Base-by-base conservation (phyloP, 2,329 filamentous ascomycete species). In the Thelonectria blattea region DNA sequence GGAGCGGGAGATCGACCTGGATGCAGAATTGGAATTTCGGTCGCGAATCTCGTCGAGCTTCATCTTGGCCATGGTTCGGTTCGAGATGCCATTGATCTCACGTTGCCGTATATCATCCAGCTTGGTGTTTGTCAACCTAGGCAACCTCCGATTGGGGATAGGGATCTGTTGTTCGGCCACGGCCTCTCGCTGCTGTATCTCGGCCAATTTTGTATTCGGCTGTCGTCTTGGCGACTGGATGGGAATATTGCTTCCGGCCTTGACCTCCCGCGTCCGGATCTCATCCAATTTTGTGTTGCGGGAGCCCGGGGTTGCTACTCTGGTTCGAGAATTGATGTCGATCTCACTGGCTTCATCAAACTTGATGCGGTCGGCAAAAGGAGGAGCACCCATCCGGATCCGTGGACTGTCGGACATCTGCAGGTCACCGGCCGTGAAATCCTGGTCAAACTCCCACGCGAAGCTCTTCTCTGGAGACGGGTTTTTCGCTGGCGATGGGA, bases 371-470 rank as follows among this genome's bases (percentile, higher is more conserved):
- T 72, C 71, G 11, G 70, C 75, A 56, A 77, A 77, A 1, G 74
- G 78, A 30, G 74, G 71, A 30, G 73, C 71, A 24, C 66, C 72
- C 20, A 79, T 72, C 27, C 71, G 75, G 52, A 86, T 78, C 32
- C 82, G 80, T n/a, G 84, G 84, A 62, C 84, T 87, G 63, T 82
- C 77, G 0, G 85, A 87, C 34, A 83, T 69, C 58, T 86, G 83
- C 41, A 86, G 60, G 59, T 86, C 84, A 43, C 80, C 78, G 11
- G 80, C 84, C 1, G 85, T 86, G 64, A 87, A 86, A 56, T 87
- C 85, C 5, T 81, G 79, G 34, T 87, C 84, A 7, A 85, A 72
- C 57, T 86, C 75, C 84, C 84, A 87, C 8, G 79, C 81, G 58
- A 80, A 83, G 65, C 79, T 82, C 71, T 83, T 85, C 52, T 81